These are phyloP conservation scores for Ogataea trehaloabstinens DNA, from an alignment of 805 yeast species.

Conservation along the genomic window DNA sequence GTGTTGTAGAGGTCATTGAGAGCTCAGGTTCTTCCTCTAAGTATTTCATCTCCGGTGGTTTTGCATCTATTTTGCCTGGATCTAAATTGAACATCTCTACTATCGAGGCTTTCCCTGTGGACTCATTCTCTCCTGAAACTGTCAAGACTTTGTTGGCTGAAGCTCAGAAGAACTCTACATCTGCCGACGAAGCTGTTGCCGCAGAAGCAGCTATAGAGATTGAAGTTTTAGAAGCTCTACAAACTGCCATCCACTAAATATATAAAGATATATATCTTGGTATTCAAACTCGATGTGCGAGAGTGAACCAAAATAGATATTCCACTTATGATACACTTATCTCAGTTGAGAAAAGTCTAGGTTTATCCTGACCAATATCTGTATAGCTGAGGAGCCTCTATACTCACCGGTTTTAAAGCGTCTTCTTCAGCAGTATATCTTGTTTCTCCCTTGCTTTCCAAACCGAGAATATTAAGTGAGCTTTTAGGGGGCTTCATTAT, in stretches of 20 bases:
- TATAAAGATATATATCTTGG: constrained; percentile 6
- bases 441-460: constrained; percentile 22
- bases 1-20: constrained; percentile 89
- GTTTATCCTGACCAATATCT: constrained; percentile 62
- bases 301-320: constrained; percentile 1
- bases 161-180: constrained; percentile 86
- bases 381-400: constrained; percentile 59
- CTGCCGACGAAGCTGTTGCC: constrained; percentile 83
- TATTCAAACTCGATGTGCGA: background rate
- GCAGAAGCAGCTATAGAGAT: constrained; percentile 95
- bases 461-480: constrained; percentile 31
- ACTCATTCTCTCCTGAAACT: constrained; percentile 76
- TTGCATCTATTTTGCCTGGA: constrained; percentile 94
- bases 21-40: constrained; percentile 67
- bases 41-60: constrained; percentile 93
- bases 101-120: constrained; percentile 91
- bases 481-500: constrained; percentile 32
- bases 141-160: constrained; percentile 81
- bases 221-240: constrained; percentile 93
- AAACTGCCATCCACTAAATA: constrained; percentile 50
- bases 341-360: background rate
- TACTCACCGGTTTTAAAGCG: constrained; percentile 52
- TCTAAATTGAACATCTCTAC: constrained; percentile 88
- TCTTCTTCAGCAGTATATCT: constrained; percentile 31
- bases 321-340: constrained; percentile 1